Evolutionary conservation across 2,329 filamentous ascomycete genomes (phyloP), one percentile per base, ranked within the genome.

Genomic region (Fusarium metavorans): DNA sequence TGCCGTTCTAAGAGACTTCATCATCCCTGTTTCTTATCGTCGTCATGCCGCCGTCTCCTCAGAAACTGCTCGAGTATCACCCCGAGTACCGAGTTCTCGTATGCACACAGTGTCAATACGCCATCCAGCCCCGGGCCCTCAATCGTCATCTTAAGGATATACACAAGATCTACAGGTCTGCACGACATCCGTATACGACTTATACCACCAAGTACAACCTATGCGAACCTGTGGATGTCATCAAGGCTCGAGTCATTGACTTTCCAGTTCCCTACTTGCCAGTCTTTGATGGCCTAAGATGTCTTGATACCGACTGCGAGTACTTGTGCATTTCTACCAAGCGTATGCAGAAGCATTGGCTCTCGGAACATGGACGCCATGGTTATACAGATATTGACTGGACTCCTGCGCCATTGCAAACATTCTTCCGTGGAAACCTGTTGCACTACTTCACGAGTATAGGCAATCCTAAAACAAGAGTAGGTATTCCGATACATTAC

Each of bases 311-410:
- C 0, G 54, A 48, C 4, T 74, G 72, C 45, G 50, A 20, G 27
- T 67, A 72, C 57, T 35, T 70, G 25, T 74, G 72, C 27, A 56
- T 64, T n/a, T 72, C 70, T 14, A 69, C 32, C n/a, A 74, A 74
- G n/a, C 66, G 72, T 0, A 74, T 74, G 70, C 52, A 70, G 25
- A 70, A 52, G 25, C 72, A 74, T 43, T 74, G 72, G 72, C 61
- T 58, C 6, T 45, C 67, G 18, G 66, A 20, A 10, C 72, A 74
- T 59, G 34, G 45, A 5, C 39, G 62, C 1, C 62, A 63, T n/a
- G 70, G 67, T 2, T 16, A 25, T 25, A 27, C n/a, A 13, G 23
- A 39, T 20, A 4, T 54, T 11, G 72, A 74, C 25, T 74, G 70
- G 70, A 13, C 32, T 4, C 10, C 39, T 2, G 60, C 57, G 1